Conservation (phyloP, 768 basidiomycete species). For the Scleroderma citrinum region DNA sequence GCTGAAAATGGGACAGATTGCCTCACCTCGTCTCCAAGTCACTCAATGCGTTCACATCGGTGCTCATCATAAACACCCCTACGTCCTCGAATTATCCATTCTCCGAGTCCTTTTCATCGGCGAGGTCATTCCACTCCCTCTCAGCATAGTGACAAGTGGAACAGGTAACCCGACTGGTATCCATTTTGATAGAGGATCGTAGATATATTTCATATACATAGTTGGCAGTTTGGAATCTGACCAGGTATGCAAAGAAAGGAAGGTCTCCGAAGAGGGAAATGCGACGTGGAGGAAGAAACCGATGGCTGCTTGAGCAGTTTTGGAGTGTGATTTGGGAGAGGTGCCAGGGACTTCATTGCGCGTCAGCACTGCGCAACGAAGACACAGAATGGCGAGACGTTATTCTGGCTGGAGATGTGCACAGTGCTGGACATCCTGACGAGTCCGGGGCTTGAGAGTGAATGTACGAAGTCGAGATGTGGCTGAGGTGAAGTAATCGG, state of each 20-base stretch:
- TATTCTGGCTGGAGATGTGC: slow-evolving; percentile 44
- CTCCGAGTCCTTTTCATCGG: not conserved
- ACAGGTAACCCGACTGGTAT: slow-evolving; percentile 48
- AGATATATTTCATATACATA: slow-evolving; percentile 71
- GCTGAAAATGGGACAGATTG: not conserved
- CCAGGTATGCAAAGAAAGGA: slow-evolving; percentile 91
- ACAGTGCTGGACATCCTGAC: slow-evolving; percentile 32
- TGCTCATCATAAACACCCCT: slow-evolving; percentile 87
- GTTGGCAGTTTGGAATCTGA: slow-evolving; percentile 88
- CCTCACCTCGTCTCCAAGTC: slow-evolving; percentile 59
- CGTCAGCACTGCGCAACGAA: slow-evolving; percentile 24
- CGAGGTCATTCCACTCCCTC: not conserved
- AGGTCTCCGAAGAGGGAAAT: too few species aligned
- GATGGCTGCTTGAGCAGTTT: slow-evolving; percentile 40
- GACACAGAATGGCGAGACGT: slow-evolving; percentile 37
- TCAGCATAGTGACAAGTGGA: not conserved
- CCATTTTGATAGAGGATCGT: slow-evolving; percentile 80
- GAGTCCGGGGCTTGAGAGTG: slow-evolving; percentile 43
- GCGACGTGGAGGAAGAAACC: slow-evolving; percentile 97
- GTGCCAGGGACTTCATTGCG: slow-evolving; percentile 34
- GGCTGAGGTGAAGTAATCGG: too few species aligned
- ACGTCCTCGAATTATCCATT: slow-evolving; percentile 72
- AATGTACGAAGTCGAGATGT: too few species aligned
- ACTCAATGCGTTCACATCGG: slow-evolving; percentile 68
- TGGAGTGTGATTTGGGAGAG: slow-evolving; percentile 46